Base-by-base conservation (phyloP, 257 asterid species). In the Penstemon davidsonii region DNA sequence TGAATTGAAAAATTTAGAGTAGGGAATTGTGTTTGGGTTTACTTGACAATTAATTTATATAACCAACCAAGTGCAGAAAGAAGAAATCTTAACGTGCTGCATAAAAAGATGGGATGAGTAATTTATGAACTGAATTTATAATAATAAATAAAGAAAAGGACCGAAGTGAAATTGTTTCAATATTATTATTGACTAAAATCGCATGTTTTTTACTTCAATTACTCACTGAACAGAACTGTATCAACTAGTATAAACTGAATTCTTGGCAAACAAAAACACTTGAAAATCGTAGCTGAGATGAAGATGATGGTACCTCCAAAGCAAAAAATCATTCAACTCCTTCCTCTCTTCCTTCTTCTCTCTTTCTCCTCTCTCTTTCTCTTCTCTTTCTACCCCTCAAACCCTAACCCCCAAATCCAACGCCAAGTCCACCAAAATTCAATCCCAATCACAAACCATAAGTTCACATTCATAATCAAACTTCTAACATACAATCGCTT, bases 401-500 rank as follows among this genome's bases (percentile, higher is more conserved):
- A 33, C 37, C 77, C 81, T 59, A 76, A 13, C 15, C 7, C 80
- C 67, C 76, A 36, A 73, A 70, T 77, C 70, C 72, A 66, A 36
- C 66, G 77, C 64, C 70, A 54, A 10, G 59, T 70, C 71, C 79
- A 60, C 78, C 77, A 81, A 33, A 60, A 45, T 25, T 25, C 33
- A 55, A 33, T 64, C 70, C 62, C 64, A 39, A 60, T 72, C 55
- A 57, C 81, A 15, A 64, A 55, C 76, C 82, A 84, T 12, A 78
- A 81, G 63, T 85, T 94, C 85, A 85, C 95, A 7, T 84, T 94
- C 76, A 72, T 83, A 80, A 79, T 94, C 91, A 94, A 94, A 80
- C 74, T 94, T 67, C 95, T 94, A 75, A 84, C 99, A 1, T 94
- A 68, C 87, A 82, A 88, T 70, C 96, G 97, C 55, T 79, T 87